Base-by-base conservation (phyloP, 1,284 basidiomycete species). In the Phylloboletellus chloephorus region DNA sequence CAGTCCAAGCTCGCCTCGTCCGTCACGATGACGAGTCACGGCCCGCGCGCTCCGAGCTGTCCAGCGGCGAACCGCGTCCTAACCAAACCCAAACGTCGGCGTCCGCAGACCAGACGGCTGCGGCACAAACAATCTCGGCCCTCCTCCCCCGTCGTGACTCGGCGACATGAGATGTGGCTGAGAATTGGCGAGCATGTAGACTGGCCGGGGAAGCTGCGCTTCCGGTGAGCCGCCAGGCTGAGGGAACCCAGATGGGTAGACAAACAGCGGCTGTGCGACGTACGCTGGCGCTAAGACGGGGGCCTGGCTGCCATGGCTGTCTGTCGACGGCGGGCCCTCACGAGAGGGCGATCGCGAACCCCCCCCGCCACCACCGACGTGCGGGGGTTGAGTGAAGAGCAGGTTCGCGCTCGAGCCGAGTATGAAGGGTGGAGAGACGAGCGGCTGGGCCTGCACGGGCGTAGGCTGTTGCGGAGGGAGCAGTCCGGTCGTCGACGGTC, bases 401-500 rank as follows among this genome's bases (percentile, higher is more conserved):
- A 60, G 17, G 12, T 62, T 60, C 5, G 60, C 54, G 25, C 56
- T 60, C 12, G 61, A 61, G 2, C 60, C 60, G 10, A 64, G 52
- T 33, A 64, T 52, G 11, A 60, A 64, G 4, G 60, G 61, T 0
- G 55, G 40, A 6, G 54, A 47, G 5, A 57, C 22, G 15, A 48
- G n/a, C 0, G 50, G 41, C 2, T 39, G 52, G 2, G 15, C 9
- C 0, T 38, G 39, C 4, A 49, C 48, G 0, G 34, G 23, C 6
- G 11, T 35, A 4, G 13, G 46, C 0, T 22, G 46, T 2, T 61
- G 61, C 12, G 32, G 24, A 3, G 52, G 58, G 9, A 64, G 40
- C 10, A 64, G 31, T 7, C 61, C 61, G n/a, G 60, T 54, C 15
- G 57, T 63, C 19, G 60, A 64, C 2, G 61, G 60, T 1, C 61